These are phyloP conservation scores for Fagus sylvatica DNA, from an alignment of 306 rosid species.

Conservation along the genomic window DNA sequence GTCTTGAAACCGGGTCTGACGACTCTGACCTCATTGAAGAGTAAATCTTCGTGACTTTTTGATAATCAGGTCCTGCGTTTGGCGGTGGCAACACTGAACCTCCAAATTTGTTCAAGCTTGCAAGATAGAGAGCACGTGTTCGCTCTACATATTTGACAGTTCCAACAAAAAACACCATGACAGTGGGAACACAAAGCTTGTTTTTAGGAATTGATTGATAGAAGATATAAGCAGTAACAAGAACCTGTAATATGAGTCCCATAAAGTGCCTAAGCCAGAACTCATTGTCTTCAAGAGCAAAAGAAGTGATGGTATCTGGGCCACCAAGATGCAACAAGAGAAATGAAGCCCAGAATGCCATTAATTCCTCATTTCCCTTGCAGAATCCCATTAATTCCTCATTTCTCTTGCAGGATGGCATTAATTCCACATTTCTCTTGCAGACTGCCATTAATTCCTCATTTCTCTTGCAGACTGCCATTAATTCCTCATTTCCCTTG, in stretches of 20 bases:
- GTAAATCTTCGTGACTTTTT: constrained; percentile 16
- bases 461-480: constrained; percentile 17
- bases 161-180: constrained; percentile 24
- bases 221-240: constrained; percentile 16
- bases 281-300: constrained; percentile 40
- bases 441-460: constrained; percentile 22
- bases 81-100: constrained; percentile 15
- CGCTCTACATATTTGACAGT: constrained; percentile 34
- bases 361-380: background rate
- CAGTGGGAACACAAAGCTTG: constrained; percentile 10
- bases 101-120: constrained; percentile 31
- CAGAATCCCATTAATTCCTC: constrained; percentile 20
- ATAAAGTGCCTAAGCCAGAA: constrained; percentile 35
- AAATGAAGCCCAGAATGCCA: constrained; percentile 36
- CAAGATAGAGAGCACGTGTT: constrained; percentile 27
- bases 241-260: constrained; percentile 21
- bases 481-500: background rate
- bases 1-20: too few species aligned
- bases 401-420: constrained; percentile 14
- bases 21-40: constrained; percentile 12
- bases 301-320: constrained; percentile 37
- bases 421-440: background rate
- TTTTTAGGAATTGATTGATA: constrained; percentile 4
- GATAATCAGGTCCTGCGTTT: constrained; percentile 27
- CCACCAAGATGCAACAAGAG: constrained; percentile 42